Conservation (phyloP, 2,329 filamentous ascomycete genomes). For the Calonectria pseudoturangicola region DNA sequence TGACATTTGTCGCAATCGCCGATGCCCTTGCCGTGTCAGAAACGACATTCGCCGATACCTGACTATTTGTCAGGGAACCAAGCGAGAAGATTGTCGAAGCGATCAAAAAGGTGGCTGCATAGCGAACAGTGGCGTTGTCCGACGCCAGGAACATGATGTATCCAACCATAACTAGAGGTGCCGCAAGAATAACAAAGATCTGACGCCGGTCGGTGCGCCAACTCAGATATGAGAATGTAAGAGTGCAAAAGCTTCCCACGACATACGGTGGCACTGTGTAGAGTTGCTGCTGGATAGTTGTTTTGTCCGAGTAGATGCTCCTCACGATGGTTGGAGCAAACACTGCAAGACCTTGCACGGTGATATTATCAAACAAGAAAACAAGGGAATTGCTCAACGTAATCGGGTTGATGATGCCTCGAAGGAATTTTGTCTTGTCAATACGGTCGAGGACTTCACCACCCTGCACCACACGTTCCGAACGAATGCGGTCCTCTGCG, state of each 20-base stretch:
- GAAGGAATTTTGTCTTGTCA: slow-evolving; percentile 70
- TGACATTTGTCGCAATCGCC: slow-evolving; percentile 49
- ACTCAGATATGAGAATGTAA: slow-evolving; percentile 72
- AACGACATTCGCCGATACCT: slow-evolving; percentile 42
- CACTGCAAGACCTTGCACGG: slow-evolving; percentile 78
- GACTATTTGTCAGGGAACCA: slow-evolving; percentile 65
- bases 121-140: slow-evolving; percentile 66
- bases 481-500: slow-evolving; percentile 74
- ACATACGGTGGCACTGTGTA: slow-evolving; percentile 78
- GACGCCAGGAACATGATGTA: slow-evolving; percentile 78
- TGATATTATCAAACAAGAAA: slow-evolving; percentile 78
- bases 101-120: slow-evolving; percentile 76
- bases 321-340: slow-evolving; percentile 78
- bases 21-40: slow-evolving; percentile 47
- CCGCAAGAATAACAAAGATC: slow-evolving; percentile 70
- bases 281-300: slow-evolving; percentile 74
- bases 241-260: slow-evolving; percentile 75
- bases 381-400: slow-evolving; percentile 71
- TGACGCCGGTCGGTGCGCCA: slow-evolving; percentile 72
- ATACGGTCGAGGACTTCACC: slow-evolving; percentile 76
- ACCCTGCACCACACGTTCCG: slow-evolving; percentile 73
- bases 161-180: slow-evolving; percentile 75
- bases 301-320: slow-evolving; percentile 74
- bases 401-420: slow-evolving; percentile 75
- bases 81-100: slow-evolving; percentile 42